A percentile compares a stretch with the other conserved stretches of the same genome.
Evolutionary conservation across 495 filamentous ascomycete species (phyloP).

Genomic region (Neurospora sp.): DNA sequence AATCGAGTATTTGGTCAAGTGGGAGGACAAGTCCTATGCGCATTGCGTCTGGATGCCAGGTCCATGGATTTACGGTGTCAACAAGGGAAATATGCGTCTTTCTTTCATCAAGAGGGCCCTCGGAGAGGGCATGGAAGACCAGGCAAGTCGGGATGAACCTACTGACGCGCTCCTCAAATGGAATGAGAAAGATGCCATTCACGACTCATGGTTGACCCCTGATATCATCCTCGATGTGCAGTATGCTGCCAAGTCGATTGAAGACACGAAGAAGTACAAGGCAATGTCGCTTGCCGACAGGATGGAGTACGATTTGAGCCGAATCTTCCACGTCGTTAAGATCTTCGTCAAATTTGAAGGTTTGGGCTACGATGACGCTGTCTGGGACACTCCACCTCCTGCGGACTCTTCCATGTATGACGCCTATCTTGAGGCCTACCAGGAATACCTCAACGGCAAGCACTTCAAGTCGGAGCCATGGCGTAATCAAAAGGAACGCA

Average conservation of each 20-base stretch:
- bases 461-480: conserved; percentile 51
- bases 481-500: conserved; percentile 45
- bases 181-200: conserved; percentile 68
- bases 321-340: conserved; percentile 56
- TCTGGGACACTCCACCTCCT: conserved; percentile 80
- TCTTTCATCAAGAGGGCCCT: conserved; percentile 65
- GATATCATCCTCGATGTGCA: conserved; percentile 82
- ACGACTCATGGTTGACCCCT: conserved; percentile 69
- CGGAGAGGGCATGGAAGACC: conserved; percentile 23
- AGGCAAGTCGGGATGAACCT: conserved; percentile 4
- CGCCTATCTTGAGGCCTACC: conserved; percentile 75
- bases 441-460: conserved; percentile 68
- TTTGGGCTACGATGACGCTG: conserved; percentile 83
- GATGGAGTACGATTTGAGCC: conserved; percentile 54
- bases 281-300: conserved; percentile 23
- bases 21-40: conserved; percentile 67
- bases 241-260: conserved; percentile 14
- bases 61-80: conserved; percentile 79
- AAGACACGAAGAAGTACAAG: conserved; percentile 39
- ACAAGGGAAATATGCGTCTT: conserved; percentile 49
- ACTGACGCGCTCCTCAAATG: conserved; percentile 49
- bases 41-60: conserved; percentile 78
- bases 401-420: conserved; percentile 56
- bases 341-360: conserved; percentile 88
- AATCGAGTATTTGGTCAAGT: conserved; percentile 88